Conservation (phyloP, 768 basidiomycete genomes). For the Chalciporus chontae region DNA sequence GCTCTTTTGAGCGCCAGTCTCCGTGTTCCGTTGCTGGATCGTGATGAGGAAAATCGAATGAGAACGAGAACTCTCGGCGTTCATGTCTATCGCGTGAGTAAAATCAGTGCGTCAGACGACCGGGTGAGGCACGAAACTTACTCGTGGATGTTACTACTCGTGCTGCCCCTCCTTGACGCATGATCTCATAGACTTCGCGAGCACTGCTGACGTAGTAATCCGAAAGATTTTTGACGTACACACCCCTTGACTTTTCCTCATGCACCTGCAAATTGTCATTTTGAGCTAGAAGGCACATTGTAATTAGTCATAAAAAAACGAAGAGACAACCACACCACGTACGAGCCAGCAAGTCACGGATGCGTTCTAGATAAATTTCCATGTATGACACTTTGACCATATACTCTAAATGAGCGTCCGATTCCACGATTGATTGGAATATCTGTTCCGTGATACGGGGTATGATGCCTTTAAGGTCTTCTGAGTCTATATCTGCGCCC, state of each 20-base stretch:
- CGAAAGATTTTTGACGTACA: conserved; percentile 95
- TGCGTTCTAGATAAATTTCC: conserved; percentile 98
- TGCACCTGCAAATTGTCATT: conserved; percentile 98
- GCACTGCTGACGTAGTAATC: conserved; percentile 98
- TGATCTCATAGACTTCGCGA: conserved; percentile 96
- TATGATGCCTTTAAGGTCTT: conserved; percentile 93
- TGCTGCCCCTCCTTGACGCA: conserved; percentile 92
- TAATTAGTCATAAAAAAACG: conserved; percentile 4
- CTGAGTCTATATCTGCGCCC: conserved; percentile 96
- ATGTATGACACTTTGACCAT: conserved; percentile 99
- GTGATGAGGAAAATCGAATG: conserved; percentile 99
- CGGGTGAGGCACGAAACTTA: conserved; percentile 38
- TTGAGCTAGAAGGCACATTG: conserved; percentile 54
- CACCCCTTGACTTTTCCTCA: conserved; percentile 95
- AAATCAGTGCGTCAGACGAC: background rate
- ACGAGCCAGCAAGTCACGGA: conserved; percentile 95
- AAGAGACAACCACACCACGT: conserved; percentile 30
- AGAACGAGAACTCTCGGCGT: conserved; percentile 97
- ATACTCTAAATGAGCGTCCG: conserved; percentile 93
- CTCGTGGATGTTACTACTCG: conserved; percentile 93
- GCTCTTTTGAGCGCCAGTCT: conserved; percentile 92
- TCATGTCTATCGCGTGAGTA: conserved; percentile 73
- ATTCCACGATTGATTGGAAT: conserved; percentile 95
- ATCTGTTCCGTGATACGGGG: conserved; percentile 99
- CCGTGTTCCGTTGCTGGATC: conserved; percentile 94